Evolutionary conservation across 805 yeast genomes (phyloP), one percentile per base, ranked within the genome.

Genomic region (Nematodospora valgi): DNA sequence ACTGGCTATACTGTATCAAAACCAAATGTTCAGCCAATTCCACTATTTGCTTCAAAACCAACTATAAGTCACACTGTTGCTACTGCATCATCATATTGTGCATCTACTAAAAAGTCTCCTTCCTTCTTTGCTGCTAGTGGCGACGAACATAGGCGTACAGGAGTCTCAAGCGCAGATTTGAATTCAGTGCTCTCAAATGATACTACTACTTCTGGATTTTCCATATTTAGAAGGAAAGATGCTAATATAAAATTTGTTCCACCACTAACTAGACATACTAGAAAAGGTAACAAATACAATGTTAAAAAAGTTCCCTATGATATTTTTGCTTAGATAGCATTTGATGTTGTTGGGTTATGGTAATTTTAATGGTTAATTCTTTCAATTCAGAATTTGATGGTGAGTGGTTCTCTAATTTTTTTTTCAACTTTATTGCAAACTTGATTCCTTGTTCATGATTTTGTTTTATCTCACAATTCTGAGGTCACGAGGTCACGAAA

Each of bases 241-340:
- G 27, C 29, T 9, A 30, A 29, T 24, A 7, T 33, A 3, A 23
- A 28, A 12, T 38, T 23, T 35, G 35, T 32, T 18, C 35, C 37
- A 14, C 35, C 39, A 30, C 19, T 26, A 10, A 22, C 23, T 18
- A 36, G 34, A 31, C 37, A 36, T 8, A 34, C 38, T 12, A 39
- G 35, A 30, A 32, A 24, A 24, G 47, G 41, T 17, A 51, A 51
- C 42, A 60, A 59, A 41, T 58, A 59, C 40, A 39, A 38, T 12
- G 55, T 60, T 19, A 47, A 45, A 26, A 41, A 47, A 26, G 47
- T 43, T 22, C 56, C 62, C 6, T 52, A 57, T 44, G 42, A 47
- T 30, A 29, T 46, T 14, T 46, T 46, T 37, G 37, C 47, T 12
- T 16, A 24, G 27, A 24, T 10, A 13, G 15, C 27, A 19, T 11